These are phyloP conservation scores for Backusella westeae DNA, from an alignment of 192 early-diverging fungal genomes.

Conservation along the genomic window DNA sequence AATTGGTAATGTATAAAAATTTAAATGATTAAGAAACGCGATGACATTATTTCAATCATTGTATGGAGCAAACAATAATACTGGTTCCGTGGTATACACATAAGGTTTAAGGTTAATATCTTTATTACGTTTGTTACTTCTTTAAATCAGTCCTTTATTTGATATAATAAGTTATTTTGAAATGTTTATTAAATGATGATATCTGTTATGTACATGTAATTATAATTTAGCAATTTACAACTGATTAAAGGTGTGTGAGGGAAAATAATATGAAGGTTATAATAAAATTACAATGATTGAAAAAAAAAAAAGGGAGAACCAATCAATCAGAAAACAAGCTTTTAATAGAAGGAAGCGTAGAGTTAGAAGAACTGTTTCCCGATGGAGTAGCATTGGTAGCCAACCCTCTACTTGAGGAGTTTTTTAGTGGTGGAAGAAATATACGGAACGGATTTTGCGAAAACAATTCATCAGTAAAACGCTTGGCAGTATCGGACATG, in stretches of 20 bases:
- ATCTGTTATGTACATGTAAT: neutral
- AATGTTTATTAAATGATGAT: neutral
- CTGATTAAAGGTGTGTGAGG: neutral
- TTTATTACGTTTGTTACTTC: neutral
- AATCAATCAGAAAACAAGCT: neutral
- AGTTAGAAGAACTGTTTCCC: neutral
- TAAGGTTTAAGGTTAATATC: neutral
- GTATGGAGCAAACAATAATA: neutral
- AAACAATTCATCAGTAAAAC: neutral
- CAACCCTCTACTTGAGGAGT: neutral
- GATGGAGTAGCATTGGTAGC: neutral
- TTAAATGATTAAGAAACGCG: neutral
- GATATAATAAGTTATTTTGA: neutral
- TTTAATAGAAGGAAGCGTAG: neutral
- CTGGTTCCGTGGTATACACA: too few species aligned
- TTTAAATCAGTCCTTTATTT: neutral
- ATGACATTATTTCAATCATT: neutral
- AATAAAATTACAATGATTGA: neutral
- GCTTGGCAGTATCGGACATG: neutral
- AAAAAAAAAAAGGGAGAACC: neutral
- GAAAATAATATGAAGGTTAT: neutral
- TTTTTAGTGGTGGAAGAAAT: neutral
- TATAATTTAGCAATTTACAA: neutral
- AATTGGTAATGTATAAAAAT: neutral
- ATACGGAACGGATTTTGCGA: slow-evolving; percentile 1